A percentile compares a stretch with the other conserved stretches of the same genome.
phyloP scores from a whole-genome alignment of 2,329 filamentous ascomycete genomes.

The Colletotrichum endophyticum region DNA sequence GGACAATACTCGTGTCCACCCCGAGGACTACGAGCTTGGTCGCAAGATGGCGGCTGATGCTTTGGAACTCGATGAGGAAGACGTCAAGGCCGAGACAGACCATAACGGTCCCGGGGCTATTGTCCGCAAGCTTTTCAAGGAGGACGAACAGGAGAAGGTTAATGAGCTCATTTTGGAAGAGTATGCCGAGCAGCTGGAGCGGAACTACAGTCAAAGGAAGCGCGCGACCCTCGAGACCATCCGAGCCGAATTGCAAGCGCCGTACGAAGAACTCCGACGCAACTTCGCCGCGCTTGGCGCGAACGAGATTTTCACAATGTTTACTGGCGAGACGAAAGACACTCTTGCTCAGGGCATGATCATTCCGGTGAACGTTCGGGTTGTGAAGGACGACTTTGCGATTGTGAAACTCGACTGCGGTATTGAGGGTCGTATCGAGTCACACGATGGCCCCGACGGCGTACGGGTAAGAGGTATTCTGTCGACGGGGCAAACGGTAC shows the following conservation, averaged over 20 bases:
- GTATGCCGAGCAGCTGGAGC: conserved; percentile 94
- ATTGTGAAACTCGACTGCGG: conserved; percentile 94
- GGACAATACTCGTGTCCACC: conserved; percentile 96
- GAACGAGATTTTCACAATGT: conserved; percentile 92
- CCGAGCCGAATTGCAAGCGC: conserved; percentile 87
- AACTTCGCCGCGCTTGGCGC: conserved; percentile 73
- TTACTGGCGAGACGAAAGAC: conserved; percentile 89
- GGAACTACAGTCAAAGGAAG: conserved; percentile 92
- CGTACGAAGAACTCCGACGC: conserved; percentile 92
- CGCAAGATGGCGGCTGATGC: conserved; percentile 99
- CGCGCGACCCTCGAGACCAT: conserved; percentile 96
- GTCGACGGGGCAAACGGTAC: conserved; percentile 80
- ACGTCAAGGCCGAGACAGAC: conserved; percentile 92
- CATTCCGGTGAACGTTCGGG: conserved; percentile 84
- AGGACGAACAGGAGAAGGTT: conserved; percentile 92
- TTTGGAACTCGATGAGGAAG: conserved; percentile 94
- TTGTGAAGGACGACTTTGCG: conserved; percentile 90
- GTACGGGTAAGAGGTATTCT: conserved; percentile 76
- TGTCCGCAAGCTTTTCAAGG: conserved; percentile 92
- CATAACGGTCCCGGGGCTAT: conserved; percentile 90
- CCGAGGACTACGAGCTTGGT: conserved; percentile 96
- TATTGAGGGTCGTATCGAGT: conserved; percentile 86
- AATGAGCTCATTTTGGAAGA: conserved; percentile 96
- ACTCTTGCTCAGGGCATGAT: conserved; percentile 91
- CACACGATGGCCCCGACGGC: conserved; percentile 79